phyloP scores from a whole-genome alignment of 2,329 filamentous ascomycete genomes.

The Trichoderma brevicompactum region DNA sequence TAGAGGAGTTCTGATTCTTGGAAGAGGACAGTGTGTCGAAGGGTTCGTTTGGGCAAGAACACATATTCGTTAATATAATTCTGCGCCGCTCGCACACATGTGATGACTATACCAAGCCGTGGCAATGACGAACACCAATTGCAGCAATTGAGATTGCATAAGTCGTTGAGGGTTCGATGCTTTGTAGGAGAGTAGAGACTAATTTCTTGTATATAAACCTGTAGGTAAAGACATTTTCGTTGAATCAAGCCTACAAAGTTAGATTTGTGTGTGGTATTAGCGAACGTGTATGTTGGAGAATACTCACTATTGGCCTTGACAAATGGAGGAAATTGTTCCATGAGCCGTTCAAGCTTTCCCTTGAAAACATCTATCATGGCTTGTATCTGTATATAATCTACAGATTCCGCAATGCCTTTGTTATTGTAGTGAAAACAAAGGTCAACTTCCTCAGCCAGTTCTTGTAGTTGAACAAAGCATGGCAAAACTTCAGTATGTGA shows the following conservation, averaged over 20 bases:
- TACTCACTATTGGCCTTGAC: background rate
- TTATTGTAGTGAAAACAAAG: background rate
- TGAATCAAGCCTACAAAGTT: background rate
- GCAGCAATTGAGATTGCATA: background rate
- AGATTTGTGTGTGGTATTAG: background rate
- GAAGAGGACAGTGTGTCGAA: background rate
- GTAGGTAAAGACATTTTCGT: background rate
- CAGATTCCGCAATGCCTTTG: too few species aligned
- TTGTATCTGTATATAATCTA: background rate
- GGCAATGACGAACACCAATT: slow-evolving; percentile 1
- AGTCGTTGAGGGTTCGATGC: background rate
- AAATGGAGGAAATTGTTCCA: background rate
- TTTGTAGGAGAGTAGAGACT: background rate
- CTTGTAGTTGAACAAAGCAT: slow-evolving; percentile 4
- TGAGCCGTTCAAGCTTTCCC: background rate
- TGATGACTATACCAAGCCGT: background rate
- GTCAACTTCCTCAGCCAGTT: background rate
- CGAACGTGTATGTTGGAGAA: background rate
- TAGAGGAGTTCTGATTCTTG: slow-evolving; percentile 1
- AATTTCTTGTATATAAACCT: background rate
- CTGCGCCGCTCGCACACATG: background rate
- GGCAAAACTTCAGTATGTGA: background rate
- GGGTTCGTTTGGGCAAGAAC: background rate
- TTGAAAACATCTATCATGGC: background rate
- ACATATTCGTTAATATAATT: background rate